Evolutionary conservation across 2,329 filamentous ascomycete genomes (phyloP).

Genomic region (Fusarium paranaense): DNA sequence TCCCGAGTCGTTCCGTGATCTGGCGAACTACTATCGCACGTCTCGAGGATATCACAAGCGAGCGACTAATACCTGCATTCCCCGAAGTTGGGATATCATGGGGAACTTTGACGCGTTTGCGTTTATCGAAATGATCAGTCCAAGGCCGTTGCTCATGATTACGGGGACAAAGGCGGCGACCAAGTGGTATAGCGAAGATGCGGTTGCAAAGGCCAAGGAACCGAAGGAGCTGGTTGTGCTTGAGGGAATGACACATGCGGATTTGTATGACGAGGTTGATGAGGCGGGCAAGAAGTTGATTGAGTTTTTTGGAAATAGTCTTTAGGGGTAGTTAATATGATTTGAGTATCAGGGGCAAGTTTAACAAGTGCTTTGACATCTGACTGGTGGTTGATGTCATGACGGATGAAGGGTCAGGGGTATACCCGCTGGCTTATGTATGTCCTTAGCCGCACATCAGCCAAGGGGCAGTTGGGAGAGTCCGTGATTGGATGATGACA

Average conservation of each 20-base stretch:
- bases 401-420: background rate
- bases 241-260: conserved; percentile 25
- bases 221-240: conserved; percentile 32
- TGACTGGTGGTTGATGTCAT: background rate
- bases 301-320: conserved; percentile 20
- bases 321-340: background rate
- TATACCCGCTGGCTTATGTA: background rate
- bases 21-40: background rate
- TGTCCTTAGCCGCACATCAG: background rate
- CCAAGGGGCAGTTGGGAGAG: background rate
- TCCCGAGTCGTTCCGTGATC: background rate
- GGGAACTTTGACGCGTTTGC: background rate
- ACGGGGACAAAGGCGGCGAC: background rate
- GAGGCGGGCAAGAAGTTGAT: conserved; percentile 19
- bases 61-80: background rate
- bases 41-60: background rate
- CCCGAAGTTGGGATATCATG: background rate
- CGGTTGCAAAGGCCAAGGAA: conserved; percentile 18
- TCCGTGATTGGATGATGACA: background rate
- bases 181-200: conserved; percentile 15
- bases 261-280: conserved; percentile 31
- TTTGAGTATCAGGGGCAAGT: background rate
- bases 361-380: background rate
- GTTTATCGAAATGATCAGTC: background rate
- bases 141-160: background rate